Conservation (phyloP, 495 filamentous ascomycete genomes). For the Hypoxylon fragiforme region DNA sequence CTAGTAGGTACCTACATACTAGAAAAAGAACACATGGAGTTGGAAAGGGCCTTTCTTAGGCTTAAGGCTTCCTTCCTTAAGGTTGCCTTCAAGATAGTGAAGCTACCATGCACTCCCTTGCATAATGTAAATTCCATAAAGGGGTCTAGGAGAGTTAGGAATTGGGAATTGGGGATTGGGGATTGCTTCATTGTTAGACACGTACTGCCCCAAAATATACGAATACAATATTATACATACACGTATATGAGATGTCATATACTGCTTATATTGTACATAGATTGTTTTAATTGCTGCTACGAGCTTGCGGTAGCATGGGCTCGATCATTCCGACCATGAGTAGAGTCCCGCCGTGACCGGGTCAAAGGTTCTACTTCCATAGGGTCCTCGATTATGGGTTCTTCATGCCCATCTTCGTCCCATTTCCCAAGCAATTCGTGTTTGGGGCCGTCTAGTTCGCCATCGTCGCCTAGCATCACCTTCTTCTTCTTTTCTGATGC, state of each 20-base stretch:
- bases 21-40: neutral
- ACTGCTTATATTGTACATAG: too few relatives aligned
- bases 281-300: neutral
- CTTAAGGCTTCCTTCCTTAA: too few relatives aligned
- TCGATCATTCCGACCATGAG: neutral
- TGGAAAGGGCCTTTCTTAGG: constrained; percentile 20
- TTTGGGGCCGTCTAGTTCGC: neutral
- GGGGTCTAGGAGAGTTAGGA: neutral
- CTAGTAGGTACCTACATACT: neutral
- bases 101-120: constrained; percentile 8
- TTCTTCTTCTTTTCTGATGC: constrained; percentile 11
- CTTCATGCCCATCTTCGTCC: constrained; percentile 39
- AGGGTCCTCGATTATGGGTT: constrained; percentile 30
- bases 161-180: neutral
- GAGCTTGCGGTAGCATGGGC: neutral
- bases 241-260: too few relatives aligned
- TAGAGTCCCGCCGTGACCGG: neutral
- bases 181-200: too few relatives aligned
- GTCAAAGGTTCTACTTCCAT: constrained; percentile 4
- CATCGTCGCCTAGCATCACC: constrained; percentile 20
- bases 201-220: too few relatives aligned
- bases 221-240: too few relatives aligned
- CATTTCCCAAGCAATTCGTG: constrained; percentile 36
- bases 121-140: neutral
- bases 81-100: constrained; percentile 5